A percentile compares a stretch with the other conserved stretches of the same genome.
Evolutionary conservation across 176 grass and related monocot species (phyloP).

Genomic region (Microstegium vimineum): DNA sequence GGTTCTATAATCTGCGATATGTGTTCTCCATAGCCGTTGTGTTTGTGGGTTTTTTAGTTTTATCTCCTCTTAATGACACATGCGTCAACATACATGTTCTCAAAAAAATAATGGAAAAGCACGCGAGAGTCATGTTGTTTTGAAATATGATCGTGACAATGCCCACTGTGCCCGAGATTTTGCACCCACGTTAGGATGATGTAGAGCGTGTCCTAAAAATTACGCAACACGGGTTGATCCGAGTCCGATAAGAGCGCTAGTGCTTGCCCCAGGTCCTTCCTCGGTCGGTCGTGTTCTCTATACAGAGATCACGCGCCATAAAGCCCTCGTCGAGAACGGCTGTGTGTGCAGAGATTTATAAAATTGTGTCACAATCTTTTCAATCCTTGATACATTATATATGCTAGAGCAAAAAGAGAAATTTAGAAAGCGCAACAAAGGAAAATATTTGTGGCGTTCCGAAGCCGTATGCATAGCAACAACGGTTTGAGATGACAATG

Average conservation of each 20-base stretch:
- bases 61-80: too few relatives aligned
- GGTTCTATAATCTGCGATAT: too few relatives aligned
- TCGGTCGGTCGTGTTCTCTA: neutral
- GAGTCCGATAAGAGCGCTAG: neutral
- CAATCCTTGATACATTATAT: too few relatives aligned
- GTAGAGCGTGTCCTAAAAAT: neutral
- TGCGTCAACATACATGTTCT: too few relatives aligned
- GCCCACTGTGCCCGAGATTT: conserved; percentile 23
- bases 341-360: neutral
- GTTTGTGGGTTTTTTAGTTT: too few relatives aligned
- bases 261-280: neutral
- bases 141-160: too few relatives aligned
- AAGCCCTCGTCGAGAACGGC: neutral
- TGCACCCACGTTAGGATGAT: neutral
- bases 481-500: conserved; percentile 19
- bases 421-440: neutral
- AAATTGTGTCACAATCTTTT: too few relatives aligned
- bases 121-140: too few relatives aligned
- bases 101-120: too few relatives aligned
- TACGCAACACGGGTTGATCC: neutral
- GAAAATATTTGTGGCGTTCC: neutral
- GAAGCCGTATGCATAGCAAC: neutral
- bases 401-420: too few relatives aligned
- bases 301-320: neutral
- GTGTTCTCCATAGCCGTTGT: too few relatives aligned